Conservation (phyloP, 2,329 filamentous ascomycete species). For the Annulohypoxylon truncatum region DNA sequence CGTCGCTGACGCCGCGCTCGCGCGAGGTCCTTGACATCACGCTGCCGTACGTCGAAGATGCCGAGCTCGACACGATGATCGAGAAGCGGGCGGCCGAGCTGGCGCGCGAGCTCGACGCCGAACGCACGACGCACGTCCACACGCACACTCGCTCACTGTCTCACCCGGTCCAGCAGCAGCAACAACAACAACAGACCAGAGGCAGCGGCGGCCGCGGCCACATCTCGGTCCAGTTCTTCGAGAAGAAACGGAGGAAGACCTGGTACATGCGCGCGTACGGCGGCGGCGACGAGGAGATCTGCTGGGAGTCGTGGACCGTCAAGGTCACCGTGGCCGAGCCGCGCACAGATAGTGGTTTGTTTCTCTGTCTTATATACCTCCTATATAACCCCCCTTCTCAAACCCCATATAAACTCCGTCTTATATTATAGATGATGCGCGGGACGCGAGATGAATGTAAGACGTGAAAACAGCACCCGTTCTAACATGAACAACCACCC, state of each 20-base stretch:
- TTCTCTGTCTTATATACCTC: background rate
- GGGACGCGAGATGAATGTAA: background rate
- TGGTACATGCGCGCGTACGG: constrained; percentile 72
- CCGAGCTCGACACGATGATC: constrained; percentile 92
- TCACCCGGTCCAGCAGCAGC: constrained; percentile 40
- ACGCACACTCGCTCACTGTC: constrained; percentile 42
- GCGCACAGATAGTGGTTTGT: constrained; percentile 83
- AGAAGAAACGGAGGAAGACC: constrained; percentile 86
- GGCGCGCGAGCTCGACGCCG: constrained; percentile 78
- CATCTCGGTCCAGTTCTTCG: constrained; percentile 91
- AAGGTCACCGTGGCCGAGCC: constrained; percentile 94
- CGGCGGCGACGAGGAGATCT: constrained; percentile 86
- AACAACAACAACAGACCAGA: constrained; percentile 50
- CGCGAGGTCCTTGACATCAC: constrained; percentile 92
- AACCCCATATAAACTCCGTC: too few species aligned
- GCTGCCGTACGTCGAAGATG: constrained; percentile 88
- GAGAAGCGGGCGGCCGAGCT: constrained; percentile 86
- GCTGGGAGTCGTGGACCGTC: constrained; percentile 96
- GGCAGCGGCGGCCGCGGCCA: constrained; percentile 74
- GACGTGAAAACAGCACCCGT: background rate
- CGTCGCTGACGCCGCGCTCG: constrained; percentile 81
- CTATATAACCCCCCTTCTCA: background rate
- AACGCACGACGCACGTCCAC: constrained; percentile 55
- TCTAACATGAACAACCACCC: background rate
- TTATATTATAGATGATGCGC: too few species aligned